Percentiles rank a stretch among this genome's conserved stretches.
Conservation (phyloP, 2,329 filamentous ascomycete genomes). For the Waltergamsia citrina region DNA sequence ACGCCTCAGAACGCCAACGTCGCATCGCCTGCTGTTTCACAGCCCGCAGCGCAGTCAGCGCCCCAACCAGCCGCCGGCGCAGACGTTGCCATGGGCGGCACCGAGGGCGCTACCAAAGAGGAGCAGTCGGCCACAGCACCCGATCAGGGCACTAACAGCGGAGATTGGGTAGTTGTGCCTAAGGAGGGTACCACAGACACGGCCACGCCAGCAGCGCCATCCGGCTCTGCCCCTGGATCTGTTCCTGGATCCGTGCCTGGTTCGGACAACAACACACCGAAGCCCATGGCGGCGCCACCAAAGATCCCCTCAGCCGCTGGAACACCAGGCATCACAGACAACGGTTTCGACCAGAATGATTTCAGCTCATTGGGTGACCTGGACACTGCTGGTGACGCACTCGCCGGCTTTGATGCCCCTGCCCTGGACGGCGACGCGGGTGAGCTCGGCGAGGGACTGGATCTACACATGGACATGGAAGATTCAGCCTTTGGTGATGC, state of each 20-base stretch:
- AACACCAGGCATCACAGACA: slow-evolving; percentile 31
- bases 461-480: slow-evolving; percentile 59
- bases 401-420: slow-evolving; percentile 53
- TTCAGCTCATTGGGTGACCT: slow-evolving; percentile 56
- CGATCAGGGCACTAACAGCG: slow-evolving; percentile 41
- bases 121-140: slow-evolving; percentile 32
- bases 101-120: slow-evolving; percentile 24
- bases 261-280: slow-evolving; percentile 2
- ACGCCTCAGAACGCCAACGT: slow-evolving; percentile 41
- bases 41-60: slow-evolving; percentile 10
- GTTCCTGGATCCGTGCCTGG: slow-evolving; percentile 8
- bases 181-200: slow-evolving; percentile 40
- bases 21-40: slow-evolving; percentile 28
- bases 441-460: slow-evolving; percentile 45
- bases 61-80: slow-evolving; percentile 8
- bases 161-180: slow-evolving; percentile 69
- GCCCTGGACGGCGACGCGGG: slow-evolving; percentile 33
- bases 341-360: slow-evolving; percentile 45
- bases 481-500: slow-evolving; percentile 79
- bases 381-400: slow-evolving; percentile 62
- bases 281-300: neutral
- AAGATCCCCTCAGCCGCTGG: slow-evolving; percentile 27
- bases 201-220: neutral
- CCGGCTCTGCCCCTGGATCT: slow-evolving; percentile 14
- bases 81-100: slow-evolving; percentile 44